Evolutionary conservation across 2,329 filamentous ascomycete genomes (phyloP), one percentile per base, ranked within the genome.

Genomic region (Coccinonectria pachysandricola): DNA sequence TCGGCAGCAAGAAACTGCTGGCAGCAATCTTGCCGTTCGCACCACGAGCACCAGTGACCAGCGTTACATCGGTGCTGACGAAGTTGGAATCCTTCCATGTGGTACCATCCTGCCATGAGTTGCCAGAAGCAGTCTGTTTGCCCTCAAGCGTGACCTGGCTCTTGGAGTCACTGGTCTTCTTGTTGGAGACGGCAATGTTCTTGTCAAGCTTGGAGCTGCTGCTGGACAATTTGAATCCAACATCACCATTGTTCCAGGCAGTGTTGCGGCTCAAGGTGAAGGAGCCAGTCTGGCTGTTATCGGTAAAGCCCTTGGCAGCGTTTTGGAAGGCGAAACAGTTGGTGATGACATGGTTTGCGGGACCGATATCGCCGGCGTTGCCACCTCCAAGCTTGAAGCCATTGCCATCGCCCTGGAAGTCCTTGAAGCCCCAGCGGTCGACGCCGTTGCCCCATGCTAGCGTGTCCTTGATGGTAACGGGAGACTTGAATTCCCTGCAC

Each of bases 241-340:
- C 48, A 15, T 54, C 57, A 4, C 45, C 52, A 26, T 65, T 65
- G 35, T 58, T 59, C 53, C 54, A 65, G 4, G 61, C 60, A 2
- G 60, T 65, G 45, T 62, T 63, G 28, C 57, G 48, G 8, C 49
- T 47, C 17, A 64, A 36, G 3, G 45, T 44, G 22, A 65, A 48
- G 22, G 43, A 48, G 0, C 60, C 61, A 0, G 56, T 48, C 35
- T 64, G 56, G 12, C 49, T 50, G 35, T 65, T 65, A 25, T 65
- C 60, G 7, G 56, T 62, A 43, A 64, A 64, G 1, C 61, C 61
- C 30, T 62, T 60, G 19, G 50, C 52, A 0, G 46, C 48, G 34
- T 65, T 65, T 21, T 42, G 32, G 36, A 62, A 65, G 5, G 61
- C 54, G 13, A 63, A 60, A 35, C 46, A 56, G 48, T 65, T 65